Percentiles rank a stretch among this genome's conserved stretches.
phyloP scores from a whole-genome alignment of 2,329 filamentous ascomycete species.

The Truncatella angustata region DNA sequence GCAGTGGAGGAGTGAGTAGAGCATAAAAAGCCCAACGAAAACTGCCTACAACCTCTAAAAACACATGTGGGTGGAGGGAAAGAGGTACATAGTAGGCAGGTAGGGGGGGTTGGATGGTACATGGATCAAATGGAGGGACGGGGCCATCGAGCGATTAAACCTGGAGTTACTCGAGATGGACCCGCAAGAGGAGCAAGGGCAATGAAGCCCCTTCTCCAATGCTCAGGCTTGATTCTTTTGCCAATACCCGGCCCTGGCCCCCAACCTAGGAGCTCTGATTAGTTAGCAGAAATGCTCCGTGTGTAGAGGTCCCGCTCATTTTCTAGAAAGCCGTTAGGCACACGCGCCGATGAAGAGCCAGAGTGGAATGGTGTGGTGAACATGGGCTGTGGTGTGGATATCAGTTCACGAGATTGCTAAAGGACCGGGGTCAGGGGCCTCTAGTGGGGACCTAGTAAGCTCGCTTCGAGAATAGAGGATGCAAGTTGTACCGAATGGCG shows the following conservation, averaged over 20 bases:
- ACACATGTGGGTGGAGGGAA: constrained; percentile 23
- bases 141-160: constrained; percentile 20
- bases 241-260: constrained; percentile 34
- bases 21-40: neutral
- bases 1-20: neutral
- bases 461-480: constrained; percentile 33
- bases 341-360: constrained; percentile 36
- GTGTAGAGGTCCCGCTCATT: constrained; percentile 39
- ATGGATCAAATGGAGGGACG: constrained; percentile 21
- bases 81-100: constrained; percentile 28
- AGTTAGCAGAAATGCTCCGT: constrained; percentile 47
- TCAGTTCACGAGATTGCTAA: constrained; percentile 47
- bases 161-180: constrained; percentile 21
- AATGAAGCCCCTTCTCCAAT: constrained; percentile 8
- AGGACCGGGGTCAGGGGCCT: constrained; percentile 31
- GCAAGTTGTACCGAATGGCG: constrained; percentile 6
- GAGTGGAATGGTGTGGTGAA: constrained; percentile 36
- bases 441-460: constrained; percentile 30
- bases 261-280: constrained; percentile 39
- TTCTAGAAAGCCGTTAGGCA: constrained; percentile 47
- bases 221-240: constrained; percentile 10
- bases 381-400: constrained; percentile 32
- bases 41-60: constrained; percentile 1
- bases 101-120: constrained; percentile 29
- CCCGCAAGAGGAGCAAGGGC: constrained; percentile 8